Evolutionary conservation across 2,329 filamentous ascomycete species (phyloP), one percentile per base, ranked within the genome.

Genomic region (Plectosphaerella plurivora): DNA sequence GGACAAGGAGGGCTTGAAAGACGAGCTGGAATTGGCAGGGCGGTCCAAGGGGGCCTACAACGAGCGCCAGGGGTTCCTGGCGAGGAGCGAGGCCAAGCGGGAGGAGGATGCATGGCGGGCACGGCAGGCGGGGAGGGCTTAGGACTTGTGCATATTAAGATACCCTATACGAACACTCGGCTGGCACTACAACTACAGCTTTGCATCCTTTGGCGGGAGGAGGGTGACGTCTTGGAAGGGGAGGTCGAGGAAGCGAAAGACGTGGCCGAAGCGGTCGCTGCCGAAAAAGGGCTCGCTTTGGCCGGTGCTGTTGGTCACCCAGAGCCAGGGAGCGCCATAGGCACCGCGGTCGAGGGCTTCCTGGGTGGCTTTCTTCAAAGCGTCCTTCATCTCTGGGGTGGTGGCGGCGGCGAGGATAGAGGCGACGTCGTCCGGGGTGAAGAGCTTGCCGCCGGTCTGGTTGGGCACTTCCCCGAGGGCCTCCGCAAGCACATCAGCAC

Each of bases 271-370:
- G 53, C 86, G 84, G 69, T 92, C 88, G 68, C 87, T 91, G 3
- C 88, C 88, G 68, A 92, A 92, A 65, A 91, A 90, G 0, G 85
- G 81, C 70, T 88, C 84, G 47, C 75, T 75, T 52, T 75, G 66
- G 0, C 85, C 86, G 55, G 77, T 66, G 2, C 63, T 65, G 59
- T 87, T 82, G 16, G 73, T 76, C 3, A 84, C 88, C 78, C 83
- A 85, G 55, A 89, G 74, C 88, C 89, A 93, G 2, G 89, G 89
- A 48, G 83, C 82, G 0, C 89, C 89, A 67, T 89, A 93, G 0
- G 88, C 89, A 0, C 88, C 89, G 48, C 71, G 73, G 37, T 81
- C 78, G 15, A 89, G 65, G 0, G 81, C 86, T 57, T 76, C 75
- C 54, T 81, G 74, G 16, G 88, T 91, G 44, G 77, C 77, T 5